Base-by-base conservation (phyloP, 805 yeast genomes). In the Lachancea dasiensis region DNA sequence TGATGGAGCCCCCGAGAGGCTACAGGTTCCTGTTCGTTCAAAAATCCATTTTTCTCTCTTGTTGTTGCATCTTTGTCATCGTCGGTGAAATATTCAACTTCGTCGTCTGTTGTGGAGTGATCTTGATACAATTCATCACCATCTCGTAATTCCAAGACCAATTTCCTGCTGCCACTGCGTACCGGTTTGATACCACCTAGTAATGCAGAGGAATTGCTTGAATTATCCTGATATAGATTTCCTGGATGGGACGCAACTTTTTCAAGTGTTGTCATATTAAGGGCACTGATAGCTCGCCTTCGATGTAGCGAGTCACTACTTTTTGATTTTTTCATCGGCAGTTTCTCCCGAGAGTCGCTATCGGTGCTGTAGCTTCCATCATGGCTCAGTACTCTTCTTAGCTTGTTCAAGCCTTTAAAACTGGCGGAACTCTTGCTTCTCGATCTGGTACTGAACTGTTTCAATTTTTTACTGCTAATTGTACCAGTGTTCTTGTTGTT, bases 31-130 rank as follows among this genome's bases (percentile, higher is more conserved):
- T n/a, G n/a, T n/a, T n/a, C n/a, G n/a, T n/a, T n/a, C n/a, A n/a
- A n/a, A n/a, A n/a, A n/a, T n/a, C n/a, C n/a, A 10, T 26, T 31
- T 23, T 29, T 9, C 21, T 14, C n/a, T 28, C 21, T 17, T 17
- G 11, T 28, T 17, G 19, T 6, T 34, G 27, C 13, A n/a, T n/a
- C n/a, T n/a, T n/a, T n/a, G n/a, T 33, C 36, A 18, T 34, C 36
- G 39, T 64, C 61, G 15, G 67, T 63, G 41, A 65, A 64, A n/a
- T 58, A 53, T 13, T 68, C 72, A 1, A 63, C 72, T 40, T 65
- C 70, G 34, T 65, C 70, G 37, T 63, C 70, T 4, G 52, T 46
- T 13, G 51, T 45, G 22, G 52, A 54, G 31, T 46, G 56, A 24
- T 38, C 49, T 17, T 41, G 38, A 34, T 56, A 52, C 15, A 49